Evolutionary conservation across 2,329 filamentous ascomycete genomes (phyloP).

Genomic region (Periconia sp.): DNA sequence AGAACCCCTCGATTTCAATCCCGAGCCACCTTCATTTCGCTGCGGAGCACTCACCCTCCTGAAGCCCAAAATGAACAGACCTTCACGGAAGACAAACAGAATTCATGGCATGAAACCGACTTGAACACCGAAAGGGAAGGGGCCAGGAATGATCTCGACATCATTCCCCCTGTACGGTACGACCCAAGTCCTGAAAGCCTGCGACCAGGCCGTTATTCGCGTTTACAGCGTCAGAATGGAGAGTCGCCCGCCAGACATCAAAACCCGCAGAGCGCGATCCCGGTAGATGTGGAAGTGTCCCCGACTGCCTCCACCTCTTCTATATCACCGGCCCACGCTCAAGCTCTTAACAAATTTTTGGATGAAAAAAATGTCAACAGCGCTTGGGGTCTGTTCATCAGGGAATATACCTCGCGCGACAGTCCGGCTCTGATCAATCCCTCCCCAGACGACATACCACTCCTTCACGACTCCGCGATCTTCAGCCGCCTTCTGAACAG

Average conservation of each 20-base stretch:
- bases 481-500: conserved; percentile 23
- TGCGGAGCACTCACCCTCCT: conserved; percentile 15
- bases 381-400: conserved; percentile 33
- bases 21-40: conserved; percentile 35
- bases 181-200: background rate
- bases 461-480: conserved; percentile 19
- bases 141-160: background rate
- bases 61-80: conserved; percentile 10
- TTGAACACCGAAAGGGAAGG: background rate
- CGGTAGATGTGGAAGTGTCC: background rate
- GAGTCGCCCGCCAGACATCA: background rate
- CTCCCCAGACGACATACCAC: conserved; percentile 16
- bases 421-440: conserved; percentile 31
- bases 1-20: conserved; percentile 31
- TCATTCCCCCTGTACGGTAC: background rate
- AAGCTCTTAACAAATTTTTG: conserved; percentile 10
- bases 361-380: conserved; percentile 7
- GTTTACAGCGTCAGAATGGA: background rate
- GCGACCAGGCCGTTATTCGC: conserved; percentile 1
- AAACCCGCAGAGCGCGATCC: background rate
- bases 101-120: background rate
- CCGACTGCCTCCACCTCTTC: background rate
- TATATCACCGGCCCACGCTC: background rate
- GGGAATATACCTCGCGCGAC: conserved; percentile 29
- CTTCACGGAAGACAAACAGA: conserved; percentile 1